Base-by-base conservation (phyloP, 78 protist species). In the Diacronema lutheri region DNA sequence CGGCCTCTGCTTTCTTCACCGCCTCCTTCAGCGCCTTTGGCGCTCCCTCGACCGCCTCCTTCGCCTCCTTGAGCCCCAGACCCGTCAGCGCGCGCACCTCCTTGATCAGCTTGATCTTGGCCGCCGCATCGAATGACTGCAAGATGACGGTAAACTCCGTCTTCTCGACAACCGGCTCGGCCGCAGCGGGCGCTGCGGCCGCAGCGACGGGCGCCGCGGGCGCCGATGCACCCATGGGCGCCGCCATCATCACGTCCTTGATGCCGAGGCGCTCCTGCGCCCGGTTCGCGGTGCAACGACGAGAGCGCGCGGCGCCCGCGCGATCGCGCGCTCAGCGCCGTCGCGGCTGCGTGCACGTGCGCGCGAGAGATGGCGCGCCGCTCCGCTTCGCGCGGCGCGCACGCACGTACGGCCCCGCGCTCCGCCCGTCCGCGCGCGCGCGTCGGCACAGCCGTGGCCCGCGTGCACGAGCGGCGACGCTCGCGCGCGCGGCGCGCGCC, bases 71-170 rank as follows among this genome's bases (percentile, higher is more conserved):
- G 9, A 78, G 69, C 31, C 66, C 66, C 84, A 78, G 56, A 55
- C 64, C 55, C 7, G 84, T 78, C 58, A 58, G 0, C 29, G 84
- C 64, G 71, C 84, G 84, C 56, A 78, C 66, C 71, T 78, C 84
- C 55, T 78, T 78, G 56, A 78, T 78, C 19, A 78, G 56, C 84
- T 78, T 78, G 71, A 78, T 78, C 84, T 78, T 78, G 71, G 23
- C 0, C 26, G 41, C 41, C 21, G 65, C 37, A 21, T 46, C 68
- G 20, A 56, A 78, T 4, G 0, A 7, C 41, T n/a, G 20, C 20
- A 78, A 56, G 46, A 33, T 50, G 35, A 78, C 84, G 31, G 20
- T 56, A 35, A 56, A 78, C 11, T 3, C 11, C 14, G 84, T 56
- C 69, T 78, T 78, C 69, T 50, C 84, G 4, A 57, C 71, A 0